Evolutionary conservation across 805 yeast genomes (phyloP), one percentile per base, ranked within the genome.

Genomic region (Cyberlindnera sargentensis): DNA sequence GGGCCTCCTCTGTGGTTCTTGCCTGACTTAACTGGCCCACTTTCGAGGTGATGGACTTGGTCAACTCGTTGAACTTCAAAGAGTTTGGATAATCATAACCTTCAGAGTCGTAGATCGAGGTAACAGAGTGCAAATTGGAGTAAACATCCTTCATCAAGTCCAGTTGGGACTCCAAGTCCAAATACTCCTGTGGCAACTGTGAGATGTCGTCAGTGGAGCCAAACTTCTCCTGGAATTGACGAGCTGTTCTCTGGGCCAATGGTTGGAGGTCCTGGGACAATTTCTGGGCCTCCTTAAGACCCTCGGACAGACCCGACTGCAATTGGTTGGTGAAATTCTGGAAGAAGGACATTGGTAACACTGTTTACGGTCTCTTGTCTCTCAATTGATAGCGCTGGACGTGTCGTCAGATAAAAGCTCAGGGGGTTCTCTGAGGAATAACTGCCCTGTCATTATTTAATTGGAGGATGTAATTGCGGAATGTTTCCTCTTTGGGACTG

Each of bases 151-250:
- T 80, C 62, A 86, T 72, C 46, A 84, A 75, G 54, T 86, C 95
- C 46, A 85, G 77, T 56, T 78, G 80, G 49, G 72, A 69, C 64
- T 87, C 95, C 51, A 86, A 73, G 47, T 79, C 82, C 42, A 82
- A 66, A 61, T 85, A 87, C 62, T 87, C 95, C 45, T 80, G 78
- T 30, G 95, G 95, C 50, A 87, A 72, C 59, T 86, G 90, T 43
- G 91, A 82, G 56, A 84, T 82, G 58, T 87, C 95, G 42, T 82
- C 87, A 33, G 81, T 85, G 52, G 82, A 78, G 39, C 95, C 95
- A 27, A 87, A 74, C 53, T 68, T 76, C 64, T 87, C 95, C 63
- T 85, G 91, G 37, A 87, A 77, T 61, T 82, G 62, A 48, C 93
- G 78, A 39, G 81, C 78, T 15, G 95, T 86, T 59, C 95, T 77